phyloP scores from a whole-genome alignment of 345 rosid species.

The Corchorus capsularis region DNA sequence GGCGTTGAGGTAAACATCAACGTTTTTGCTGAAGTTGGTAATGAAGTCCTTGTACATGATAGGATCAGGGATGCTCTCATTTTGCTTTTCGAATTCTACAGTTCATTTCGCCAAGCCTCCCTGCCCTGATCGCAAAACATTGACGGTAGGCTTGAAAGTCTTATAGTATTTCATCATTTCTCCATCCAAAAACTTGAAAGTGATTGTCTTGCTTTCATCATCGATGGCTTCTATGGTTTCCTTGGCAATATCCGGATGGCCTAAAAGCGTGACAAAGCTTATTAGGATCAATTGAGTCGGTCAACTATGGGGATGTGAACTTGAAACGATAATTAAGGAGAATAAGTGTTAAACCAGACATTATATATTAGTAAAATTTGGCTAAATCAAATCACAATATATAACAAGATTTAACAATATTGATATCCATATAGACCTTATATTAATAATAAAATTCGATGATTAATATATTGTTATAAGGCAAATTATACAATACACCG shows the following conservation, averaged over 20 bases:
- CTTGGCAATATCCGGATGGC: neutral
- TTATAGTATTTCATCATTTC: neutral
- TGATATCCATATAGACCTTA: too few species aligned
- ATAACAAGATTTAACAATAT: too few species aligned
- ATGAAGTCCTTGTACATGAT: neutral
- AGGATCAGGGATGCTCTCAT: slow-evolving; percentile 3
- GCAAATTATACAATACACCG: too few species aligned
- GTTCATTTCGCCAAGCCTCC: slow-evolving; percentile 10
- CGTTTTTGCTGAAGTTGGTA: neutral
- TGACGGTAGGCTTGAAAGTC: neutral
- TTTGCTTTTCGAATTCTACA: neutral
- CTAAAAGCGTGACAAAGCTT: neutral
- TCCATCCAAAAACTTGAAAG: neutral
- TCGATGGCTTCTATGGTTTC: neutral
- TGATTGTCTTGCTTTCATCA: neutral
- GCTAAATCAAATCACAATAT: too few species aligned
- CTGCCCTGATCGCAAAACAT: neutral
- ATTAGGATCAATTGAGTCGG: too few species aligned
- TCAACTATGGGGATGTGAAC: too few species aligned
- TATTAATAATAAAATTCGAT: too few species aligned
- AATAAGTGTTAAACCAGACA: too few species aligned
- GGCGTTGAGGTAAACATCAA: neutral
- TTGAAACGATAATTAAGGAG: too few species aligned
- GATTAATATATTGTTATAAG: too few species aligned
- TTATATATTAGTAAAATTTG: too few species aligned